Evolutionary conservation across 352 stramenopile genomes (phyloP), one percentile per base, ranked within the genome.

Genomic region (Globisporangium emineosum): DNA sequence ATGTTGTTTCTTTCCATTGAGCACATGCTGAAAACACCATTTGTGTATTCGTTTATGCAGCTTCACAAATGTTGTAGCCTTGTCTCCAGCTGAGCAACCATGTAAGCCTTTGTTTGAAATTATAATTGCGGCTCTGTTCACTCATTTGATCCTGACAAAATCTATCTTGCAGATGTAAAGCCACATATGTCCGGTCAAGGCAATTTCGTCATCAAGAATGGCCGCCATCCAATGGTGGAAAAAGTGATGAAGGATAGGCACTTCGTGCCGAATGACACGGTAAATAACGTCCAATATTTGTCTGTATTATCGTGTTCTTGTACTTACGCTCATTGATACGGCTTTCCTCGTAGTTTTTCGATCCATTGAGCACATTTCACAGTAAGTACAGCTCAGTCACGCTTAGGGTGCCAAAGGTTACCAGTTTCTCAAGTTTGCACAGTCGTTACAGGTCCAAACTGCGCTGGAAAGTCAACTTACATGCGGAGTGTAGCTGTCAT

Each of bases 381-480:
- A 71, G 83, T 91, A 74, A 65, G 75, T 57, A 57, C 25, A 37
- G n/a, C 64, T 45, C 23, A 15, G 21, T 43, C 15, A 33, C 27
- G 19, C 21, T 33, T 57, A 2, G 32, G 15, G 10, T 63, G 33
- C 21, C 47, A 3, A n/a, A 15, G 2, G 54, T 55, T 21, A 2
- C 23, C 17, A 66, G 69, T 66, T 29, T 69, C 60, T 69, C 57
- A 68, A 67, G 13, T 17, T 37, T 21, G 9, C 19, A 30, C 21
- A 91, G 83, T 98, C 58, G 74, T 98, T 25, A 97, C 90, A 62
- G 93, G 93, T 0, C 78, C 91, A 17, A 98, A 98, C 56, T 97
- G 90, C 52, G 85, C 83, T 19, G 93, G 93, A 2, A 98, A 98
- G 60, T 93, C 88, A n/a, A 95, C 86, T n/a, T 93, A 96, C 50